Evolutionary conservation across 176 grass and related monocot genomes (phyloP), one percentile per base, ranked within the genome.

Genomic region (Pontederia paniculata): DNA sequence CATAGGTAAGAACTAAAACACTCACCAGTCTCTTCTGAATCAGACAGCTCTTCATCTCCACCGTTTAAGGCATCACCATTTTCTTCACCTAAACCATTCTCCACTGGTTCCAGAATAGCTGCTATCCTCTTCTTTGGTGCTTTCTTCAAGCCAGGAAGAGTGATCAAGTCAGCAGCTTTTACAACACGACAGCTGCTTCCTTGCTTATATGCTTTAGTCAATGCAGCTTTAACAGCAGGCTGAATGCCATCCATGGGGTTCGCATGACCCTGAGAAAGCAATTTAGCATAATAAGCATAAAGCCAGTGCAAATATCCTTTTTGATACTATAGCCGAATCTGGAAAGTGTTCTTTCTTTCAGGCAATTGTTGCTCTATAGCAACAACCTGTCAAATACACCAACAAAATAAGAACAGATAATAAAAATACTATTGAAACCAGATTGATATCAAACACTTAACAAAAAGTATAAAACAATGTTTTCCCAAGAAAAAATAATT

Each of bases 171-270:
- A 75, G 94, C 94, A 66, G 83, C 63, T 57, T 87, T 64, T 63
- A 93, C 67, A 61, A 88, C 78, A 70, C 87, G 83, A 55, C 69
- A 88, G 68, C 54, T 79, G 56, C 94, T 98, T 49, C 80, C 87
- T 75, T 91, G 83, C 75, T 98, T 98, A 72, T 98, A 93, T 60
- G 94, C 87, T 58, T 75, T 93, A 41, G 94, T 98, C 63, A 98
- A 68, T 28, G 94, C 94, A 47, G 87, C 77, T 78, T 98, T 98
- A 55, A 98, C 87, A 55, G 87, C 77, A 52, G 94, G 74, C 68
- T 76, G 87, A 72, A 93, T 84, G 67, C 77, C 83, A 72, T 98
- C 94, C 86, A 91, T 84, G 63, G 87, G 87, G 88, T 80, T 93
- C 63, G 72, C 73, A 71, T 82, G 74, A 22, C 80, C 86, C 94